Conservation (phyloP, 2,329 filamentous ascomycete genomes). For the Ceratocystis destructans region DNA sequence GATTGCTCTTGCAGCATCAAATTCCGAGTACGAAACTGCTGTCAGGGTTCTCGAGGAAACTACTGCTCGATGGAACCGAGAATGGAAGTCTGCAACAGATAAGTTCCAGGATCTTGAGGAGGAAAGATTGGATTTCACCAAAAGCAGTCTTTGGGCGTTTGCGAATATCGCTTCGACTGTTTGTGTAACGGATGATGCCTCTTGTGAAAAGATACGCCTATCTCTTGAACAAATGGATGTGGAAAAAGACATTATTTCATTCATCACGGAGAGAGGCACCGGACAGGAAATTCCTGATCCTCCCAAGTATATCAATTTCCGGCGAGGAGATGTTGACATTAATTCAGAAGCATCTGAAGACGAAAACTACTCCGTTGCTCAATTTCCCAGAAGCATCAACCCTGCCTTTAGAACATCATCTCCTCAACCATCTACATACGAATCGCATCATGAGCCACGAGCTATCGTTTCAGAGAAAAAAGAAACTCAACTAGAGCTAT, state of each 20-base stretch:
- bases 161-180: constrained; percentile 95
- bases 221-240: constrained; percentile 93
- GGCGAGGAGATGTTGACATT: constrained; percentile 73
- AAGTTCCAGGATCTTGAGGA: constrained; percentile 99
- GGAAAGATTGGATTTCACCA: constrained; percentile 90
- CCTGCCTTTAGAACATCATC: constrained; percentile 92
- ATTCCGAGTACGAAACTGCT: constrained; percentile 83
- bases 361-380: constrained; percentile 82
- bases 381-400: constrained; percentile 91
- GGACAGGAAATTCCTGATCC: constrained; percentile 95
- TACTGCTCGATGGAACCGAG: constrained; percentile 87
- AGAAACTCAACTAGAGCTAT: constrained; percentile 9
- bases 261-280: constrained; percentile 80
- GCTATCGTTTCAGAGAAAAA: constrained; percentile 45
- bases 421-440: constrained; percentile 82
- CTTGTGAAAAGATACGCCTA: constrained; percentile 89
- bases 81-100: constrained; percentile 96
- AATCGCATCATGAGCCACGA: constrained; percentile 81
- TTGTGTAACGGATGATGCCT: constrained; percentile 91
- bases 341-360: constrained; percentile 76
- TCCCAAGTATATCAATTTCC: constrained; percentile 98
- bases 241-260: constrained; percentile 78
- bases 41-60: constrained; percentile 92
- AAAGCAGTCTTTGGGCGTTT: constrained; percentile 95
- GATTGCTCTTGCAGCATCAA: constrained; percentile 80